Evolutionary conservation across 257 asterid genomes (phyloP), one percentile per base, ranked within the genome.

Genomic region (Coffea canephora): DNA sequence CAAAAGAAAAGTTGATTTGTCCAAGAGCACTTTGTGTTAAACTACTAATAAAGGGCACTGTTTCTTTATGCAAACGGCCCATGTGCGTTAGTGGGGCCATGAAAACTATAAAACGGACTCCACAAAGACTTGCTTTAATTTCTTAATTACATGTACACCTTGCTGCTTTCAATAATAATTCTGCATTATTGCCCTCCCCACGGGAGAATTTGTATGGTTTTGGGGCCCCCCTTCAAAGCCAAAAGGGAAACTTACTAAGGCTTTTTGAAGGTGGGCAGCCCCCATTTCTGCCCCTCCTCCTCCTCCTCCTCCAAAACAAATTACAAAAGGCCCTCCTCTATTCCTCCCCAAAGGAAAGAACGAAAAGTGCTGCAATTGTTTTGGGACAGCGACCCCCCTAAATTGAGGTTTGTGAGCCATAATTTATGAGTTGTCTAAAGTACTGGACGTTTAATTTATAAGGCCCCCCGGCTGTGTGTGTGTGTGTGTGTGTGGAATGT

Each of bases 81-180:
- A 94, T 93, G 97, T 92, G 98, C 82, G 84, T 68, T 79, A 86
- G 79, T 88, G 94, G 98, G 76, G 88, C 97, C 89, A 86, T 87
- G 94, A 92, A 90, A 92, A 88, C 91, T 80, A 86, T 84, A 82
- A 89, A 92, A 92, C 91, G 89, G 85, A 92, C 90, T 92, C 89
- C 84, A 86, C 91, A 87, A 89, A 79, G 87, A 86, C 96, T 84
- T 82, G 61, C 84, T 89, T 86, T 86, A 80, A 77, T 83, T 90
- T 84, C 86, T 84, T 86, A 82, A 88, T 87, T 87, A 77, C 87
- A 82, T 86, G 72, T 87, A 91, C 90, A 88, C 86, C 87, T 86
- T 83, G 66, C 89, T 85, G 76, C 81, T 87, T 84, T 74, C 85
- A 77, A 82, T 78, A 81, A 84, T 84, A 89, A 87, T 86, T 70